These are phyloP conservation scores for Lachnellula willkommii DNA, from an alignment of 2,329 filamentous ascomycete species.

Conservation along the genomic window DNA sequence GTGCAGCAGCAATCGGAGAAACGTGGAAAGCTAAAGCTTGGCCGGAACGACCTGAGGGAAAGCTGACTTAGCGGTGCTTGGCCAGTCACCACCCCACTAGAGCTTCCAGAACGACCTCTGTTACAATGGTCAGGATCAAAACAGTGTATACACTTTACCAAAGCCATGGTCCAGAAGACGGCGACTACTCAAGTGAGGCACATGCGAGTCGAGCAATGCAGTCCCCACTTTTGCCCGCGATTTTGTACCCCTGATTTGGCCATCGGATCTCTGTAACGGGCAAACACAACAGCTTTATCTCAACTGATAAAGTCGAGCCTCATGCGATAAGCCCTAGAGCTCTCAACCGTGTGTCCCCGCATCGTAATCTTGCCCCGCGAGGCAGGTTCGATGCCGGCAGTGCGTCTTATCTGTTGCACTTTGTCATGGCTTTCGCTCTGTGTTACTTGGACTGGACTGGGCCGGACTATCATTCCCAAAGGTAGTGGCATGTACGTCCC, in stretches of 20 bases:
- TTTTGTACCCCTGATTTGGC: neutral
- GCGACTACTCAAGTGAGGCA: neutral
- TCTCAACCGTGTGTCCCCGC: neutral
- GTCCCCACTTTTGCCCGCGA: constrained; percentile 4
- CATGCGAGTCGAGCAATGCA: neutral
- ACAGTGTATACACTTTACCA: neutral
- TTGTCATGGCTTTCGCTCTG: neutral
- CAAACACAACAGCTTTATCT: neutral
- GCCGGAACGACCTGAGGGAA: neutral
- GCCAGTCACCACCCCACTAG: too few species aligned
- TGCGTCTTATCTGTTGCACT: neutral
- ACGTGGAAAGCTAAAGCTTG: neutral
- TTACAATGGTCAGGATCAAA: neutral
- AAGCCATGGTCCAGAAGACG: neutral
- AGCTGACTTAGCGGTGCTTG: neutral
- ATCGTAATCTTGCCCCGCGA: neutral
- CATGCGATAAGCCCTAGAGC: neutral
- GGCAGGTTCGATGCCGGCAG: neutral
- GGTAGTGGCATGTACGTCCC: neutral
- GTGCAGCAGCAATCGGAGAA: neutral
- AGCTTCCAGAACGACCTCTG: too few species aligned
- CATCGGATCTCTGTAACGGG: constrained; percentile 4
- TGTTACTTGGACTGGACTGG: neutral
- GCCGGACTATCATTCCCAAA: neutral
- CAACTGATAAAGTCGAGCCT: neutral